These are phyloP conservation scores for Gaeumannomyces tritici DNA, from an alignment of 2,329 filamentous ascomycete genomes.

Conservation along the genomic window DNA sequence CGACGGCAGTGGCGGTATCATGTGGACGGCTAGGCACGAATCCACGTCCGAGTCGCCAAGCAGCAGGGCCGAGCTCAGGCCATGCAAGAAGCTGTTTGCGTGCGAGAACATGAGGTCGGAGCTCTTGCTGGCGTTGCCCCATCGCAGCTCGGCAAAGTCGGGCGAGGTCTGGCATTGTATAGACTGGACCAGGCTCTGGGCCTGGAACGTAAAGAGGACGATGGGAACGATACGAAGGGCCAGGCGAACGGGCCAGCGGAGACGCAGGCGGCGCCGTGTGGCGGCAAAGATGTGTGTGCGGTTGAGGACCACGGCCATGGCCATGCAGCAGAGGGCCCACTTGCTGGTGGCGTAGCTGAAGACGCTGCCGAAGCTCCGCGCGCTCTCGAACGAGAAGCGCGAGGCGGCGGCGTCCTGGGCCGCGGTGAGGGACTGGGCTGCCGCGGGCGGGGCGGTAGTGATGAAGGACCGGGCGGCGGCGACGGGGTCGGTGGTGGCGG, in stretches of 20 bases:
- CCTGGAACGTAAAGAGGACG: slow-evolving; percentile 58
- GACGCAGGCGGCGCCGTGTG: slow-evolving; percentile 66
- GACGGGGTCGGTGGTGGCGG: slow-evolving; percentile 28
- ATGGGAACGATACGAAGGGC: slow-evolving; percentile 64
- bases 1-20: slow-evolving; percentile 43
- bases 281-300: slow-evolving; percentile 90
- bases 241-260: slow-evolving; percentile 65
- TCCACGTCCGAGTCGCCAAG: slow-evolving; percentile 64
- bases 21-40: slow-evolving; percentile 66
- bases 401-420: slow-evolving; percentile 30
- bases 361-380: slow-evolving; percentile 69
- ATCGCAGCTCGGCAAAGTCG: slow-evolving; percentile 58
- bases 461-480: slow-evolving; percentile 24
- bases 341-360: slow-evolving; percentile 86
- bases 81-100: slow-evolving; percentile 60
- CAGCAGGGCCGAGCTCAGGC: slow-evolving; percentile 60
- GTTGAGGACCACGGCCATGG: slow-evolving; percentile 80
- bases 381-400: slow-evolving; percentile 46
- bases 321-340: slow-evolving; percentile 84
- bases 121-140: slow-evolving; percentile 55
- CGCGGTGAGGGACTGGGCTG: slow-evolving; percentile 22
- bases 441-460: slow-evolving; percentile 27
- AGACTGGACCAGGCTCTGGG: slow-evolving; percentile 63
- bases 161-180: slow-evolving; percentile 87
- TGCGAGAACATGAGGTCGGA: slow-evolving; percentile 62